Evolutionary conservation across 176 grass and related monocot genomes (phyloP), one percentile per base, ranked within the genome.

Genomic region (Carex littledalei): DNA sequence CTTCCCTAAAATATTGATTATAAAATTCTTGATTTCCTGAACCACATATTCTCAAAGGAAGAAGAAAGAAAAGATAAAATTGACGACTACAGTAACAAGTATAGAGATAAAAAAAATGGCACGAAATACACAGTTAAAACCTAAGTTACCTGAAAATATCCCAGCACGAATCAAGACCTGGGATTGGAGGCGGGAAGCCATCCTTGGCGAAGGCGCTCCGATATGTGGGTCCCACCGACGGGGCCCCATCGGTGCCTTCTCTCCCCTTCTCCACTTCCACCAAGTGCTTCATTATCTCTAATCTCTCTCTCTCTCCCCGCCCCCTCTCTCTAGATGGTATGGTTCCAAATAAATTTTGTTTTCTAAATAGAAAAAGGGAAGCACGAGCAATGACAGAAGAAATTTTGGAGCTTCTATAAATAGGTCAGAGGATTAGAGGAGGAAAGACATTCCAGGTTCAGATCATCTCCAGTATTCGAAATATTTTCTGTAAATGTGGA

Each of bases 101-200:
- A 70, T 14, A 43, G 6, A n/a, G 29, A 50, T 12, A 50, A 24
- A 26, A 70, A 7, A 32, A 29, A 8, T 6, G 3, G 12, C 12
- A 39, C 5, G 32, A 68, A 69, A 69, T 69, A 78, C 13, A 24
- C 67, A 55, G 13, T 52, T 54, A 18, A 15, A 35, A 68, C 52
- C 15, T 16, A 53, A 47, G 14, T 61, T 87, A 97, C 95, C 92
- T 92, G 87, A 97, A 97, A 79, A 94, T 89, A 81, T 97, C 95
- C 95, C 92, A 98, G 86, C 95, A 98, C 60, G 79, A 86, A 6
- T 94, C 89, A 71, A 98, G 87, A 12, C 92, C 92, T 63, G 89
- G 91, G 86, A 94, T 90, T 62, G 82, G 82, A 47, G 95, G 92
- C 89, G 89, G 89, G 56, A 92, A 86, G 26, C 68, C 88, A 49